phyloP scores from a whole-genome alignment of 2,329 filamentous ascomycete genomes.

The Ascochyta rabiei region DNA sequence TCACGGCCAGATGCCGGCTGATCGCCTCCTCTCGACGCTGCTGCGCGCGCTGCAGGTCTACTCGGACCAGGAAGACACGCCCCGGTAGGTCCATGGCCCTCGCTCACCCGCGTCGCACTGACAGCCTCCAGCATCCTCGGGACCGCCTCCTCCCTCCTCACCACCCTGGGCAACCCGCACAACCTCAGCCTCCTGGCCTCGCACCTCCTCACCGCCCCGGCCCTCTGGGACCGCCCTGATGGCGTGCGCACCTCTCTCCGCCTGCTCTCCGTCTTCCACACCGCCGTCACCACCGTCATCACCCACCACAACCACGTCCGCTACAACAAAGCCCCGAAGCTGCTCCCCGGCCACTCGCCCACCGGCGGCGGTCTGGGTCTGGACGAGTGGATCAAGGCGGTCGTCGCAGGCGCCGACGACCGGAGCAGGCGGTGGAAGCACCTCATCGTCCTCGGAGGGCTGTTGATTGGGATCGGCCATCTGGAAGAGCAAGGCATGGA shows the following conservation, averaged over 20 bases:
- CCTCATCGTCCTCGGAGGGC: constrained; percentile 76
- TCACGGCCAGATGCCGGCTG: constrained; percentile 63
- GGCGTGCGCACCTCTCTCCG: constrained; percentile 68
- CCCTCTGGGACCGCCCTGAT: constrained; percentile 70
- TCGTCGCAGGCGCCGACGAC: constrained; percentile 65
- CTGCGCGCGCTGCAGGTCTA: constrained; percentile 67
- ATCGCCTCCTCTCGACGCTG: constrained; percentile 70
- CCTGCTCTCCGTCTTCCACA: constrained; percentile 74
- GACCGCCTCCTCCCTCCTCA: constrained; percentile 70
- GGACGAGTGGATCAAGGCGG: constrained; percentile 64
- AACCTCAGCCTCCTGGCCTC: constrained; percentile 76
- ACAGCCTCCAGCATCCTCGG: constrained; percentile 57
- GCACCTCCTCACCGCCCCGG: constrained; percentile 72
- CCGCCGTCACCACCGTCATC: constrained; percentile 64
- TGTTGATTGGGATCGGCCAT: constrained; percentile 73
- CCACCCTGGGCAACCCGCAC: constrained; percentile 73
- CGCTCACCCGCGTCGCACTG: constrained; percentile 27
- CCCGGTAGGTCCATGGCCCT: constrained; percentile 53
- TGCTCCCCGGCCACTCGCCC: constrained; percentile 39
- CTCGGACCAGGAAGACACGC: constrained; percentile 64
- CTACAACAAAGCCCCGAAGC: constrained; percentile 32
- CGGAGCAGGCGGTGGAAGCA: constrained; percentile 78
- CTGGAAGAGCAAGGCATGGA: constrained; percentile 57
- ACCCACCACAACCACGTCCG: constrained; percentile 53
- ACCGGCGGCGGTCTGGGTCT: constrained; percentile 56